These are phyloP conservation scores for Penicillium sp. DNA, from an alignment of 2,329 filamentous ascomycete genomes.

Conservation along the genomic window DNA sequence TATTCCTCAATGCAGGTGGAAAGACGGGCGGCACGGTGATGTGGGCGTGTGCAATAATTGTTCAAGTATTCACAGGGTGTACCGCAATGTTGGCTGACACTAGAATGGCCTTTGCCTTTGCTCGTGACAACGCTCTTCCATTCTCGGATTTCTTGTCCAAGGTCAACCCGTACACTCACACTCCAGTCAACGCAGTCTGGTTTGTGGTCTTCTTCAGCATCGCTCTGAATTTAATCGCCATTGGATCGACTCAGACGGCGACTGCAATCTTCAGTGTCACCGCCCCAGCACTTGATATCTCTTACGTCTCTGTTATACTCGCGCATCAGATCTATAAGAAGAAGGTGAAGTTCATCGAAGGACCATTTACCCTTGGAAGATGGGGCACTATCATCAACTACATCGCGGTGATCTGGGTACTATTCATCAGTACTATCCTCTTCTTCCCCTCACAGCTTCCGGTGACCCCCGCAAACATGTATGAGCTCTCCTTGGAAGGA, in stretches of 20 bases:
- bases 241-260: conserved; percentile 47
- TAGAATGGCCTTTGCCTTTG: conserved; percentile 64
- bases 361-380: conserved; percentile 59
- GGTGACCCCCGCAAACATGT: conserved; percentile 54
- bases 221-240: conserved; percentile 52
- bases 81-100: conserved; percentile 66
- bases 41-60: conserved; percentile 64
- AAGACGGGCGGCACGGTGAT: conserved; percentile 59
- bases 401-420: conserved; percentile 62
- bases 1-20: conserved; percentile 63
- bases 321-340: conserved; percentile 58
- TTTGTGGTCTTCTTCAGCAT: conserved; percentile 62
- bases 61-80: conserved; percentile 67
- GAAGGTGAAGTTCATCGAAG: conserved; percentile 57
- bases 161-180: conserved; percentile 57
- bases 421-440: conserved; percentile 64
- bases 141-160: conserved; percentile 60
- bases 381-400: conserved; percentile 59
- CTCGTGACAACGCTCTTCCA: conserved; percentile 62
- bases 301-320: conserved; percentile 63
- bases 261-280: conserved; percentile 57
- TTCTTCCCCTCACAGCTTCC: conserved; percentile 55
- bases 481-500: conserved; percentile 9
- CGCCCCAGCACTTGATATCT: conserved; percentile 55
- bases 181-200: conserved; percentile 66